Evolutionary conservation across 768 basidiomycete genomes (phyloP).

Genomic region (Naganishia vaughanmartiniae): DNA sequence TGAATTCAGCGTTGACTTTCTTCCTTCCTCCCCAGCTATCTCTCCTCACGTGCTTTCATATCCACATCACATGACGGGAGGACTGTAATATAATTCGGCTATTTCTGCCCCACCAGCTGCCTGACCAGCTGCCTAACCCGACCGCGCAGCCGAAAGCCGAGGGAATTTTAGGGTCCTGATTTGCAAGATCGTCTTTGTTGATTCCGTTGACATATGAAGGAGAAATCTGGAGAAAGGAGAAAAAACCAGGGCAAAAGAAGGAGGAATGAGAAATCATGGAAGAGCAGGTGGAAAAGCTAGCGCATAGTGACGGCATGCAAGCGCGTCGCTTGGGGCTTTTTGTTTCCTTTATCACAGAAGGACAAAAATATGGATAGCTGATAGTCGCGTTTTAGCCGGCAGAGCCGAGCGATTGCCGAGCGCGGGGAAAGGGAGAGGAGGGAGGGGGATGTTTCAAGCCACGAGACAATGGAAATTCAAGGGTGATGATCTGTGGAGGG

Average conservation of each 20-base stretch:
- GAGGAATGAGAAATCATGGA: not conserved
- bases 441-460: conserved; percentile 3
- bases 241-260: not conserved
- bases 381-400: conserved; percentile 12
- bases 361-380: not conserved
- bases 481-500: conserved; percentile 17
- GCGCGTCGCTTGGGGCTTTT: not conserved
- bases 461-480: conserved; percentile 25
- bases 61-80: not conserved
- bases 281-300: too few relatives aligned
- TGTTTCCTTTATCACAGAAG: conserved; percentile 1
- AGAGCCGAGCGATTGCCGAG: conserved; percentile 18
- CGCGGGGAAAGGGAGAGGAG: not conserved
- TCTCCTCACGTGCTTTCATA: not conserved
- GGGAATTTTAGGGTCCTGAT: not conserved
- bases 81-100: too few relatives aligned
- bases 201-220: conserved; percentile 5
- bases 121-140: not conserved
- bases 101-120: too few relatives aligned
- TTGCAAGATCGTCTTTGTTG: not conserved
- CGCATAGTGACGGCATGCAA: too few relatives aligned
- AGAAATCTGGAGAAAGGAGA: not conserved
- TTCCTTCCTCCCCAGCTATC: too few relatives aligned
- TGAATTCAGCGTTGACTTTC: too few relatives aligned
- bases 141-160: not conserved